phyloP scores from a whole-genome alignment of 495 filamentous ascomycete genomes.

The Bacidia gigantensis region DNA sequence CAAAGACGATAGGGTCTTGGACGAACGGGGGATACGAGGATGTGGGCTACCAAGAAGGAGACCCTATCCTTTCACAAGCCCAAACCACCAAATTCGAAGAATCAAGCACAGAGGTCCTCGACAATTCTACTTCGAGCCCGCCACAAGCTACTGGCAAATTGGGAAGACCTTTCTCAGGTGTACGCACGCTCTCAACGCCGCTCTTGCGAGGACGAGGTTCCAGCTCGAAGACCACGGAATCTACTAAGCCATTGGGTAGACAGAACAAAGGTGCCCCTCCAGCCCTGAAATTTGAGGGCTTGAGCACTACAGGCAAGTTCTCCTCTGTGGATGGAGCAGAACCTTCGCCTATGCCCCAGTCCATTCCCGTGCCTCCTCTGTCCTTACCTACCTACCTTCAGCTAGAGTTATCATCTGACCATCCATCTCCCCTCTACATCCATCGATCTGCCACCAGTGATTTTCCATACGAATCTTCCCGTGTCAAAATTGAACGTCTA shows the following conservation, averaged over 20 bases:
- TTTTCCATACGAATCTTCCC: slow-evolving; percentile 87
- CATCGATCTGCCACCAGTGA: slow-evolving; percentile 59
- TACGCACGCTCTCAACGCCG: slow-evolving; percentile 27
- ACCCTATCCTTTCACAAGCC: neutral
- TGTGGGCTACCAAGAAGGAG: neutral
- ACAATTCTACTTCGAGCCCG: neutral
- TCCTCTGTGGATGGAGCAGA: slow-evolving; percentile 27
- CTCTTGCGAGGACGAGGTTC: slow-evolving; percentile 25
- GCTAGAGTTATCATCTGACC: slow-evolving; percentile 68
- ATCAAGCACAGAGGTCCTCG: too few species aligned
- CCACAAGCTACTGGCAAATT: neutral
- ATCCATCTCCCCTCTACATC: slow-evolving; percentile 79
- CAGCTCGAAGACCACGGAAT: slow-evolving; percentile 9
- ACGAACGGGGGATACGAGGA: neutral
- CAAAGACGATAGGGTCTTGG: slow-evolving; percentile 8
- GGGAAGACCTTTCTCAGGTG: slow-evolving; percentile 4
- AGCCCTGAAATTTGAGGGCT: slow-evolving; percentile 29
- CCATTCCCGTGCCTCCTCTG: slow-evolving; percentile 68
- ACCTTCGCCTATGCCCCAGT: slow-evolving; percentile 52
- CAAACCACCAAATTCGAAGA: too few species aligned
- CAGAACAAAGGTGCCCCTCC: slow-evolving; percentile 14
- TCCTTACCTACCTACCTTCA: slow-evolving; percentile 82
- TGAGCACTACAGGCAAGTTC: slow-evolving; percentile 20
- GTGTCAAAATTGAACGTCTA: slow-evolving; percentile 88
- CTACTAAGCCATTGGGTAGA: slow-evolving; percentile 7